These are phyloP conservation scores for Bremia lactucae DNA, from an alignment of 352 stramenopile species.

Conservation along the genomic window DNA sequence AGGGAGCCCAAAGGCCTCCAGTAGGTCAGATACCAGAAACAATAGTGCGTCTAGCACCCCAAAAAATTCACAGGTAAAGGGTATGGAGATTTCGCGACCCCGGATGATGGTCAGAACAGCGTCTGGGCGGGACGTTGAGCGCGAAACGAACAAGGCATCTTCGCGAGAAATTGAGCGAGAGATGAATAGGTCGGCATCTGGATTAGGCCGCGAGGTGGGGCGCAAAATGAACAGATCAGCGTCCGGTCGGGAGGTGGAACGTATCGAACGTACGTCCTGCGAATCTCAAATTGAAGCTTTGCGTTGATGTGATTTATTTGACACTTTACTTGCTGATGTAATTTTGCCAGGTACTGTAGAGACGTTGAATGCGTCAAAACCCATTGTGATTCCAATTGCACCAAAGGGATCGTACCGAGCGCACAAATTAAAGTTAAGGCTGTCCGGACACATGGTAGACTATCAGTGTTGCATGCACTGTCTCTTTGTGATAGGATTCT, in stretches of 20 bases:
- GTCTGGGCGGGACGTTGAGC: constrained; percentile 30
- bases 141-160: constrained; percentile 15
- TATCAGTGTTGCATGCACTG: not conserved
- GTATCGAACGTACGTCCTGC: constrained; percentile 17
- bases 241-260: constrained; percentile 30
- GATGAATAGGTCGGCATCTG: constrained; percentile 32
- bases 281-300: not conserved
- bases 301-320: constrained; percentile 1
- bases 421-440: constrained; percentile 80
- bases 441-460: constrained; percentile 72
- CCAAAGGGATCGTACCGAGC: constrained; percentile 56
- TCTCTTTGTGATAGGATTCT: too few species aligned
- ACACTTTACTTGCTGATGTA: not conserved
- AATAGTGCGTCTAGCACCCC: constrained; percentile 21
- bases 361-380: constrained; percentile 28
- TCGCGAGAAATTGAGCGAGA: constrained; percentile 41
- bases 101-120: constrained; percentile 56
- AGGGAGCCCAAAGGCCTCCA: constrained; percentile 23
- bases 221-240: constrained; percentile 18
- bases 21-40: constrained; percentile 50
- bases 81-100: constrained; percentile 67
- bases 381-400: constrained; percentile 32
- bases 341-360: constrained; percentile 23
- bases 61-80: constrained; percentile 38
- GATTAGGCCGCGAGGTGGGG: constrained; percentile 28